These are phyloP conservation scores for Talaromyces borbonicus DNA, from an alignment of 495 filamentous ascomycete species.

Conservation along the genomic window DNA sequence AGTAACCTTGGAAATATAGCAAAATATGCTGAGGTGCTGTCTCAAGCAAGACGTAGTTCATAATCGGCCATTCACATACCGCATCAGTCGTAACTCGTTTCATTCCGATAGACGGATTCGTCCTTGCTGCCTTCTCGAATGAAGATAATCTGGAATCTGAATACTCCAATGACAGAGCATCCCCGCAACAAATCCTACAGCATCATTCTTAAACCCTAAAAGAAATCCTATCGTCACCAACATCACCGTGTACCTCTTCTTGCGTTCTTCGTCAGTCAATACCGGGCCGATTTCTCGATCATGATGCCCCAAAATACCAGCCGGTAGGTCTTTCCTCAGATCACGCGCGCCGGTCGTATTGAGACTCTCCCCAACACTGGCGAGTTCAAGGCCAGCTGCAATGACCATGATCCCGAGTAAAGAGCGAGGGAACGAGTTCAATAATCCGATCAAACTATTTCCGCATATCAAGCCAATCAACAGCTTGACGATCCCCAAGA, in stretches of 20 bases:
- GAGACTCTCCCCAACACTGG: slow-evolving; percentile 71
- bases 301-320: slow-evolving; percentile 27
- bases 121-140: slow-evolving; percentile 26
- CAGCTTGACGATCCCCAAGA: slow-evolving; percentile 70
- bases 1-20: no score
- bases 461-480: slow-evolving; percentile 65
- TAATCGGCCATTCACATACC: no score
- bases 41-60: no score
- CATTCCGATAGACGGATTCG: slow-evolving; percentile 20
- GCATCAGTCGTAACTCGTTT: neutral
- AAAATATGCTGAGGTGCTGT: neutral
- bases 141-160: slow-evolving; percentile 22
- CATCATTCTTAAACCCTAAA: slow-evolving; percentile 84
- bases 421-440: slow-evolving; percentile 59
- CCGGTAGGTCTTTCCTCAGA: slow-evolving; percentile 22
- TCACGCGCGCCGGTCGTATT: slow-evolving; percentile 61
- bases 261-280: slow-evolving; percentile 50
- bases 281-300: slow-evolving; percentile 27
- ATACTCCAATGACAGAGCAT: slow-evolving; percentile 58
- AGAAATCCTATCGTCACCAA: slow-evolving; percentile 70
- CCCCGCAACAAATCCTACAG: slow-evolving; percentile 74
- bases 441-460: slow-evolving; percentile 52
- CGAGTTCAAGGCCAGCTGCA: slow-evolving; percentile 77
- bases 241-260: slow-evolving; percentile 76
- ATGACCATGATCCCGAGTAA: slow-evolving; percentile 82